Base-by-base conservation (phyloP, 805 yeast species). In the Saturnispora hagleri region DNA sequence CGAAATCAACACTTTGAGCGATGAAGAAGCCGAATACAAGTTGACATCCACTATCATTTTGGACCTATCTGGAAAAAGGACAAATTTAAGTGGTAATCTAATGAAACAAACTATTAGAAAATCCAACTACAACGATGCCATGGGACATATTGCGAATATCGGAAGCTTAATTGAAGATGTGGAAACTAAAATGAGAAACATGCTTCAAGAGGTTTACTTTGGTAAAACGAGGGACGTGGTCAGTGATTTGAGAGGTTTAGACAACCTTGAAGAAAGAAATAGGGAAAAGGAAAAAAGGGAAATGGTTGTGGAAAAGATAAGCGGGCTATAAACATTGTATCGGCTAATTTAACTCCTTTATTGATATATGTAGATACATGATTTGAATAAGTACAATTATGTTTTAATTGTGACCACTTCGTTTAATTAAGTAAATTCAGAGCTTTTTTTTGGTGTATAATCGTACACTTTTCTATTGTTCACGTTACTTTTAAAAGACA, bases 201-300 rank as follows among this genome's bases (percentile, higher is more conserved):
- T 86, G 72, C 74, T 91, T 57, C 96, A 91, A 66, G 96, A 89
- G 57, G 97, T 91, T 27, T 91, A 91, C 66, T 91, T 91, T 64
- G 97, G 95, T 60, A 91, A 91, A 72, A 87, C 96, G 18, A 82
- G 87, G 62, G 97, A 91, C 63, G 84, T 93, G 47, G 73, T 90
- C 45, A 83, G 86, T 27, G 89, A 84, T 58, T 69, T 83, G 40
- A 76, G 89, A 64, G 76, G 72, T 2, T 70, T 58, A 58, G 70
- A 61, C 40, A 59, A 67, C 24, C 55, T 73, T 36, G 62, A 70
- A 13, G 66, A 65, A 4, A 65, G 69, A 38, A 53, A 62, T 18
- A 70, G 65, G 22, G 79, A 74, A 49, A 65, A 62, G 51, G 56
- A 60, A 49, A 68, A 64, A 52, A 79, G 76, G 48, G 60, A 69